phyloP scores from a whole-genome alignment of 2,329 filamentous ascomycete genomes.

The Xylariaceae sp. region DNA sequence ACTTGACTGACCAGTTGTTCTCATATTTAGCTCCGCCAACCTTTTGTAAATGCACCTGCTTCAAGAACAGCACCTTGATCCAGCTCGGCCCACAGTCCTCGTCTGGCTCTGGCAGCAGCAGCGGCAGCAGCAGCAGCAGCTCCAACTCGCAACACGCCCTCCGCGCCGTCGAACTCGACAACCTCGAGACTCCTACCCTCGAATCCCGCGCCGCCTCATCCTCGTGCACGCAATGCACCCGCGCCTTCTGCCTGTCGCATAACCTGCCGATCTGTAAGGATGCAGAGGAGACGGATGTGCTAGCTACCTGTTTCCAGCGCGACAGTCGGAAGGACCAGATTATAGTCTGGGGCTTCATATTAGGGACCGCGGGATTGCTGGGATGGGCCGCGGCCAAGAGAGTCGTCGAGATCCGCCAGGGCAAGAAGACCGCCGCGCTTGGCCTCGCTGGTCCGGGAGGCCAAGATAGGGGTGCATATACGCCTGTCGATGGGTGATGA shows the following conservation, averaged over 20 bases:
- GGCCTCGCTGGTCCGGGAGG: conserved; percentile 8
- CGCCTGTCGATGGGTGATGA: conserved; percentile 14
- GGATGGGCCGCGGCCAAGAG: conserved; percentile 55
- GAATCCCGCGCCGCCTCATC: conserved; percentile 34
- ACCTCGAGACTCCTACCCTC: conserved; percentile 2
- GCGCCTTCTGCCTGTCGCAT: conserved; percentile 58
- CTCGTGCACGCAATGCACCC: conserved; percentile 59
- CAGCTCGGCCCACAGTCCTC: conserved; percentile 46
- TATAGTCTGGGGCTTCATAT: conserved; percentile 61
- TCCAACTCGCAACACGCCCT: conserved; percentile 22
- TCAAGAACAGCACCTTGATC: conserved; percentile 66
- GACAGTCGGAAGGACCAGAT: conserved; percentile 64
- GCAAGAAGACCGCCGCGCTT: conserved; percentile 14
- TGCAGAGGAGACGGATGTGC: conserved; percentile 57
- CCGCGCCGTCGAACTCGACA: conserved; percentile 3
- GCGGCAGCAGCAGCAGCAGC: background rate
- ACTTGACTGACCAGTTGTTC: background rate
- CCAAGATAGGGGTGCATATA: conserved; percentile 20
- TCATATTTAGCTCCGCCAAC: conserved; percentile 48
- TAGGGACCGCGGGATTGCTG: conserved; percentile 54
- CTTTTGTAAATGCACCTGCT: conserved; percentile 69
- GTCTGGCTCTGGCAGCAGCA: conserved; percentile 20
- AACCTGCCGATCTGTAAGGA: conserved; percentile 59
- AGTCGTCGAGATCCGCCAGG: conserved; percentile 37
- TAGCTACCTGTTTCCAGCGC: conserved; percentile 62